phyloP scores from a whole-genome alignment of 169 alveolate species.

The Eimeria falciformis region DNA sequence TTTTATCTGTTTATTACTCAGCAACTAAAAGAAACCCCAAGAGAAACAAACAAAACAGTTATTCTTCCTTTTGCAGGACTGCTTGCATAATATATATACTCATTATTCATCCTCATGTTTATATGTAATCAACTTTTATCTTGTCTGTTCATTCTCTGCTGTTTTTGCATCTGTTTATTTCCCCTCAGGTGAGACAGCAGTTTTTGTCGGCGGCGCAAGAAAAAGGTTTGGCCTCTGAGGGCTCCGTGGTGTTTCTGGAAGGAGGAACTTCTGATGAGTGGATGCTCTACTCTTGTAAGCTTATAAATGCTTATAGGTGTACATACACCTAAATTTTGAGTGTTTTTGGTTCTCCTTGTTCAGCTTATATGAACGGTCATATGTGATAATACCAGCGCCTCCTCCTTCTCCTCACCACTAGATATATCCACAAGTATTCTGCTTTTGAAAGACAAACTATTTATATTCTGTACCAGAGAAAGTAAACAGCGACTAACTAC shows the following conservation, averaged over 20 bases:
- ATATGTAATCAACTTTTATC: neutral
- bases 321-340: too few species aligned
- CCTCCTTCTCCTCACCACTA: too few species aligned
- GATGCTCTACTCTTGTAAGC: conserved; percentile 69
- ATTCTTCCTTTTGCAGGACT: neutral
- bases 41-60: neutral
- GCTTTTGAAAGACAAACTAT: too few species aligned
- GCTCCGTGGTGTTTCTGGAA: conserved; percentile 52
- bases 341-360: neutral
- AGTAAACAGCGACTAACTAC: too few species aligned
- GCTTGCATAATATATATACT: too few species aligned
- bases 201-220: neutral
- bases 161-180: neutral
- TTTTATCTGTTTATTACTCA: too few species aligned
- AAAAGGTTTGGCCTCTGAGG: neutral
- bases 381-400: too few species aligned
- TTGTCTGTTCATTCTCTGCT: neutral
- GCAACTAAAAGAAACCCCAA: neutral
- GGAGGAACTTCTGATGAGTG: conserved; percentile 77
- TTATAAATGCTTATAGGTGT: too few species aligned
- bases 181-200: conserved; percentile 45
- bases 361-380: neutral
- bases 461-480: too few species aligned
- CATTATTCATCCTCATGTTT: neutral
- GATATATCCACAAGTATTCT: too few species aligned